Percentiles rank a stretch among this genome's conserved stretches.
These are phyloP conservation scores for Leishmania guyanensis DNA, from an alignment of 208 protist genomes.

Conservation along the genomic window DNA sequence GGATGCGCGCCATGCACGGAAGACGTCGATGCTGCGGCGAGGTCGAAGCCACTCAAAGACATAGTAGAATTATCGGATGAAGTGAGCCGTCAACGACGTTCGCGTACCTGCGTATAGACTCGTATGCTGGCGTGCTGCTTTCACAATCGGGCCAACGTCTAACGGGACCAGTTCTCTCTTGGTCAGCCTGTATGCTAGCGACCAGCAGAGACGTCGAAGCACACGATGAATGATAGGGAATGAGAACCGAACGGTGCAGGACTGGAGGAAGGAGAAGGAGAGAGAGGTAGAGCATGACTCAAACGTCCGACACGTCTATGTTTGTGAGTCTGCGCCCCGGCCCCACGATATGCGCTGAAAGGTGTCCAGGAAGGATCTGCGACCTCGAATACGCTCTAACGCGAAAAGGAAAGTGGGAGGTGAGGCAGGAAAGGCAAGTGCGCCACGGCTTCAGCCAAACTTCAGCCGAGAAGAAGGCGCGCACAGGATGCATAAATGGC, in stretches of 20 bases:
- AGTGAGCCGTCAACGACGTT: neutral
- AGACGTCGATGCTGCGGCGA: neutral
- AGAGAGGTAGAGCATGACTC: neutral
- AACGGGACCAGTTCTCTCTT: neutral
- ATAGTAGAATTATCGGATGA: neutral
- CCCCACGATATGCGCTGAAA: neutral
- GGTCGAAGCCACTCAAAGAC: neutral
- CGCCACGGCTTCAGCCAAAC: neutral
- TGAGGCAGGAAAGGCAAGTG: neutral
- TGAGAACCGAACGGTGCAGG: neutral
- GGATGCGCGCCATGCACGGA: slow-evolving; percentile 21
- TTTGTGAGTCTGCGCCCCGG: neutral
- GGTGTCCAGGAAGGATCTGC: neutral
- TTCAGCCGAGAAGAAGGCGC: neutral
- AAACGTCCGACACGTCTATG: neutral
- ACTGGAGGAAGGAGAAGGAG: neutral
- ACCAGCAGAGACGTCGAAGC: neutral
- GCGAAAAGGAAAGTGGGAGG: neutral
- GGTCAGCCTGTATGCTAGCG: neutral
- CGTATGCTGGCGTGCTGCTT: neutral
- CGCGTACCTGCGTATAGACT: neutral
- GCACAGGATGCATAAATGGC: neutral
- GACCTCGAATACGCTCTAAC: neutral
- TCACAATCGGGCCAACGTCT: neutral
- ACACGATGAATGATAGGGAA: neutral